Conservation (phyloP, 768 basidiomycete species). For the Boletales sp. region DNA sequence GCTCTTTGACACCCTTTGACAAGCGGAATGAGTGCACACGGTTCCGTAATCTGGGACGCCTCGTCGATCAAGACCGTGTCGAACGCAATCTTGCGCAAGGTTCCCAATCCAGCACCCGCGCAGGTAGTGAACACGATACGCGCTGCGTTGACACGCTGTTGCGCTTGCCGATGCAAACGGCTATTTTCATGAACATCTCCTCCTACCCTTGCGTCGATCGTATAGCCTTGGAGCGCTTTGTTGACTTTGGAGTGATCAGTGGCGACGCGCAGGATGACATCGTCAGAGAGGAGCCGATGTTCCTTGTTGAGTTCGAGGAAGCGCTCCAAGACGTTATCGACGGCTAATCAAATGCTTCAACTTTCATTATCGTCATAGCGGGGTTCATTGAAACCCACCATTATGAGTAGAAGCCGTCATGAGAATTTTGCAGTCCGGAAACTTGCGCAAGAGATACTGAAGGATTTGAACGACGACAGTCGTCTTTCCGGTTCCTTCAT, state of each 20-base stretch:
- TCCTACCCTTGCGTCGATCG: slow-evolving; percentile 61
- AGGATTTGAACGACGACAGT: slow-evolving; percentile 66
- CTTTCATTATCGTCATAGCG: background rate
- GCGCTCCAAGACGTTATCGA: slow-evolving; percentile 67
- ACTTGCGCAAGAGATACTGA: slow-evolving; percentile 34
- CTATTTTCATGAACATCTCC: slow-evolving; percentile 57
- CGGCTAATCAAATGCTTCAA: slow-evolving; percentile 40
- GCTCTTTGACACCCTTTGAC: slow-evolving; percentile 59
- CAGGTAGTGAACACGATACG: slow-evolving; percentile 64
- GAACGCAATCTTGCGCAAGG: slow-evolving; percentile 52
- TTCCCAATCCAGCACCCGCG: slow-evolving; percentile 58
- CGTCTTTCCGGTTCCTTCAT: slow-evolving; percentile 64
- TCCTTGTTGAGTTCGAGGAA: slow-evolving; percentile 48
- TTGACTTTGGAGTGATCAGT: slow-evolving; percentile 64
- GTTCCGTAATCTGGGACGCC: slow-evolving; percentile 68
- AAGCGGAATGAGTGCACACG: slow-evolving; percentile 60
- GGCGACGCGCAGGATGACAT: slow-evolving; percentile 63
- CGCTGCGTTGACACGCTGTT: slow-evolving; percentile 54
- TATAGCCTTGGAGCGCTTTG: slow-evolving; percentile 53
- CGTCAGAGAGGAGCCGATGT: slow-evolving; percentile 43
- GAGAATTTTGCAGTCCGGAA: slow-evolving; percentile 44
- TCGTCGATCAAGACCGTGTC: slow-evolving; percentile 65
- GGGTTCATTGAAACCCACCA: slow-evolving; percentile 31
- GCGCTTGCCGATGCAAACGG: slow-evolving; percentile 52
- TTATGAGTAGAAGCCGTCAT: slow-evolving; percentile 75